Evolutionary conservation across 108 stramenopile genomes (phyloP), one percentile per base, ranked within the genome.

Genomic region (Pseudonitzschia multiseries): DNA sequence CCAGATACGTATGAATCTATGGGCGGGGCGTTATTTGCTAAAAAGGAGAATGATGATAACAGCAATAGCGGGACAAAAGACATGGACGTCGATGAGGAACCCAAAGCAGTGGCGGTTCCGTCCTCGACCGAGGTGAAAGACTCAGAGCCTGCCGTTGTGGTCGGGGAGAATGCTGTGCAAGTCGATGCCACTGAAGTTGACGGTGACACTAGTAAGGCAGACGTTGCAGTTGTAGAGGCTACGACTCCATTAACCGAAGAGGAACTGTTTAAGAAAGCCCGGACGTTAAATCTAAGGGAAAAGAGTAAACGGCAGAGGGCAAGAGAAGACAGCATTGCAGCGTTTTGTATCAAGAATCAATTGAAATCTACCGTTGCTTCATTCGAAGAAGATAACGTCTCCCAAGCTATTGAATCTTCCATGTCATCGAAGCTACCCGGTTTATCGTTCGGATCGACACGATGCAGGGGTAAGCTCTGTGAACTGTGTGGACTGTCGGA

Each of bases 401-500:
- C 89, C 33, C 64, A 57, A 22, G 81, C 91, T 18, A 74, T 94
- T n/a, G 91, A 90, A 27, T 71, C 79, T 68, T 65, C 77, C 10
- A 68, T 94, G 59, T 68, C 79, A 46, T 74, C 83, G 17, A 79
- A 86, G 56, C 71, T 82, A 27, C 41, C 81, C 14, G 87, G 87
- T 0, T 70, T 94, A 27, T 56, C 71, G 29, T 84, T 86, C 33
- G 44, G 70, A 20, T 75, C 87, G 44, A 69, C 84, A 41, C 83
- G 85, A 12, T 94, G 89, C 67, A 72, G 81, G 62, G 82, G 81
- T 22, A 32, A 68, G 1, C 21, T 73, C 17, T 95, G 93, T 76
- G 77, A 83, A 64, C 92, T 92, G 60, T 96, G 94, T 69, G 85
- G 87, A 9, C 73, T 92, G 26, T 79, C 92, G 17, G 94, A 96